phyloP scores from a whole-genome alignment of 2,329 filamentous ascomycete species.

The Beauveria sp. region DNA sequence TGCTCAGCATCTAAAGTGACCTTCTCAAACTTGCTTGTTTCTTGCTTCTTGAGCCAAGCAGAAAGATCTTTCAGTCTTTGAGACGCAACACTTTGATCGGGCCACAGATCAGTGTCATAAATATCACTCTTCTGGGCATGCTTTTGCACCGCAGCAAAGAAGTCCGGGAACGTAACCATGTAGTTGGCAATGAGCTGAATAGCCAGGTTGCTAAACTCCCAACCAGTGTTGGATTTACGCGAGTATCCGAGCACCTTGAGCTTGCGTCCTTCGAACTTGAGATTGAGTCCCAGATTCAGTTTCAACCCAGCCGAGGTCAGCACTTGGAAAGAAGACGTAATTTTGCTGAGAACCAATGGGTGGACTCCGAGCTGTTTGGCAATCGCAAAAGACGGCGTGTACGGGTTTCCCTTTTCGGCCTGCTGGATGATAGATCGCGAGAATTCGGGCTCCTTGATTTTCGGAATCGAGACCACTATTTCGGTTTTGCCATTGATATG shows the following conservation, averaged over 20 bases:
- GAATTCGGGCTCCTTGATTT: conserved; percentile 73
- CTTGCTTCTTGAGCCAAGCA: conserved; percentile 84
- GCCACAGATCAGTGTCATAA: conserved; percentile 79
- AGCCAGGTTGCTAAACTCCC: conserved; percentile 90
- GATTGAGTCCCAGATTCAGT: conserved; percentile 85
- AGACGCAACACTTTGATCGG: conserved; percentile 61
- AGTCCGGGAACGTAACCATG: conserved; percentile 91
- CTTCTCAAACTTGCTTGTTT: conserved; percentile 85
- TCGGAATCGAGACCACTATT: conserved; percentile 66
- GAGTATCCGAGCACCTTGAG: conserved; percentile 95
- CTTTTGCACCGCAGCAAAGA: conserved; percentile 79
- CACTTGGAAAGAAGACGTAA: conserved; percentile 89
- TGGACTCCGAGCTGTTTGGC: conserved; percentile 76
- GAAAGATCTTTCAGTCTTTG: conserved; percentile 87
- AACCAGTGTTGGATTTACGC: conserved; percentile 74
- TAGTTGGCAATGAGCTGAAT: conserved; percentile 76
- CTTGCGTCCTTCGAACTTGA: conserved; percentile 95
- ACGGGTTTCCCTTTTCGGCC: conserved; percentile 64
- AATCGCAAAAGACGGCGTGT: conserved; percentile 82
- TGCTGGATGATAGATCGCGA: conserved; percentile 63
- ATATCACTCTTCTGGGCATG: conserved; percentile 83
- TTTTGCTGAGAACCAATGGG: conserved; percentile 83
- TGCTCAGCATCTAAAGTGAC: conserved; percentile 97
- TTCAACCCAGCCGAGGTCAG: conserved; percentile 68
- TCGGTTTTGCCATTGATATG: conserved; percentile 70